Conservation (phyloP, 768 basidiomycete genomes). For the Austroboletus festivus region DNA sequence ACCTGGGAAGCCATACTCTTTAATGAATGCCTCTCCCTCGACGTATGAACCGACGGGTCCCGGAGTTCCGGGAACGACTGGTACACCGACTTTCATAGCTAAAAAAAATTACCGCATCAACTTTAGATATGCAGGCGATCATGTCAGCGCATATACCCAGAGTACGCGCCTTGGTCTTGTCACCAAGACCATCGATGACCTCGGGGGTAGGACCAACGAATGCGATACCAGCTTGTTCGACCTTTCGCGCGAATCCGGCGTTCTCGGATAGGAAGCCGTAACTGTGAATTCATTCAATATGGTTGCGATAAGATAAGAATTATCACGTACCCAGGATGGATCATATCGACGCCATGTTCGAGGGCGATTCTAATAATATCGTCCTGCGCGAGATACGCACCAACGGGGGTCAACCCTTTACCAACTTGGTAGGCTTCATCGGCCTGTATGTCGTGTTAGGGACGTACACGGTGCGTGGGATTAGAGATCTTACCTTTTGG, state of each 20-base stretch:
- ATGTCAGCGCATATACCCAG: slow-evolving; percentile 51
- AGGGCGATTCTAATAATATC: slow-evolving; percentile 96
- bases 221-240: slow-evolving; percentile 94
- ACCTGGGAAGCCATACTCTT: slow-evolving; percentile 96
- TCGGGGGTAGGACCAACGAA: slow-evolving; percentile 96
- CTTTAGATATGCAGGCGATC: neutral
- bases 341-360: slow-evolving; percentile 99
- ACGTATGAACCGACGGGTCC: slow-evolving; percentile 80
- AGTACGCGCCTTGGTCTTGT: slow-evolving; percentile 96
- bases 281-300: slow-evolving; percentile 38
- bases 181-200: slow-evolving; percentile 95
- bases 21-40: slow-evolving; percentile 84
- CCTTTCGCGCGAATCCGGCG: slow-evolving; percentile 94
- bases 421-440: slow-evolving; percentile 99
- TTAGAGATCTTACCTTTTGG: slow-evolving; percentile 73
- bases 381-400: slow-evolving; percentile 94
- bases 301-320: neutral
- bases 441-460: slow-evolving; percentile 49
- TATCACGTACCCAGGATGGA: slow-evolving; percentile 81
- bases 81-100: slow-evolving; percentile 90
- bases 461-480: slow-evolving; percentile 28
- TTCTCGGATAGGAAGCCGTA: slow-evolving; percentile 99
- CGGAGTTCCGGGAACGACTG: slow-evolving; percentile 97
- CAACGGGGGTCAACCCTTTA: slow-evolving; percentile 93
- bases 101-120: slow-evolving; percentile 8